Evolutionary conservation across 2,329 filamentous ascomycete species (phyloP).

Genomic region (Alternaria gaisen): DNA sequence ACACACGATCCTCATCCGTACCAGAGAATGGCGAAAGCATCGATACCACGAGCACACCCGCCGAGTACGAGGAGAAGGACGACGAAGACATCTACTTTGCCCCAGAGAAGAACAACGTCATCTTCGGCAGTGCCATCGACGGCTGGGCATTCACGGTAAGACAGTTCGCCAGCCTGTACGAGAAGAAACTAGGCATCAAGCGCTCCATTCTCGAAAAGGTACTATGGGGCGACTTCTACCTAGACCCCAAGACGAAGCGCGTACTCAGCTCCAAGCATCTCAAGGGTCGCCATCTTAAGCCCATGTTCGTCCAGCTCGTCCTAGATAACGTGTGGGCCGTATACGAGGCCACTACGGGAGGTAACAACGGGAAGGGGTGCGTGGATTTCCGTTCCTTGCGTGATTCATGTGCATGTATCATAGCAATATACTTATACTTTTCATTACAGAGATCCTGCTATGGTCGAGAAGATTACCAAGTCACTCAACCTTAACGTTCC

Average conservation of each 20-base stretch:
- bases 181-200: slow-evolving; percentile 97
- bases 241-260: slow-evolving; percentile 97
- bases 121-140: slow-evolving; percentile 96
- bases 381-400: slow-evolving; percentile 55
- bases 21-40: slow-evolving; percentile 64
- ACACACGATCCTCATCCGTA: slow-evolving; percentile 56
- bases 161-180: slow-evolving; percentile 92
- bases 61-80: slow-evolving; percentile 84
- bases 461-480: slow-evolving; percentile 95
- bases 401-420: slow-evolving; percentile 42
- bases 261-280: slow-evolving; percentile 90
- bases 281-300: slow-evolving; percentile 89
- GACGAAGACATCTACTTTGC: slow-evolving; percentile 98
- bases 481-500: slow-evolving; percentile 85
- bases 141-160: slow-evolving; percentile 99
- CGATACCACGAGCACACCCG: slow-evolving; percentile 58
- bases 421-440: slow-evolving; percentile 53
- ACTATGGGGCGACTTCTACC: slow-evolving; percentile 94
- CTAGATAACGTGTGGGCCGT: slow-evolving; percentile 96
- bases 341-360: slow-evolving; percentile 88
- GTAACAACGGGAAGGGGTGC: slow-evolving; percentile 81
- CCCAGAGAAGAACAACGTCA: slow-evolving; percentile 98
- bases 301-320: slow-evolving; percentile 96
- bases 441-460: slow-evolving; percentile 69
- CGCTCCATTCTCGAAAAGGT: slow-evolving; percentile 87